phyloP scores from a whole-genome alignment of 164 flowering plant species.

The Tetrastigma voinierianum region DNA sequence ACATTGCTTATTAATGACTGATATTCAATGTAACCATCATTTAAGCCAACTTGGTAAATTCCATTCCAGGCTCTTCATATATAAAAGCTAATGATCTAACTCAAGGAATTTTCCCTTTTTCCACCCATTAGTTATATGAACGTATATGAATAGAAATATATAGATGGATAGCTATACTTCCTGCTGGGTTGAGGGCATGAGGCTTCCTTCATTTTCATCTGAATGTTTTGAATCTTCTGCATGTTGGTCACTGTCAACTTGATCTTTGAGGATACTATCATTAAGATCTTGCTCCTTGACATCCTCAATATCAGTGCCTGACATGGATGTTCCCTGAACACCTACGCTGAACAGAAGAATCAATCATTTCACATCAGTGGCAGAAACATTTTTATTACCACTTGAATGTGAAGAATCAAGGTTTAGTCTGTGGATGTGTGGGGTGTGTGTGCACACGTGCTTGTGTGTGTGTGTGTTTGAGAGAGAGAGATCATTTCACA shows the following conservation, averaged over 20 bases:
- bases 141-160: no score
- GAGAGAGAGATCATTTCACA: no score
- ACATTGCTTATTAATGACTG: neutral
- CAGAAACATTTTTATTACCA: neutral
- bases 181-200: constrained; percentile 32
- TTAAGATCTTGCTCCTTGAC: constrained; percentile 28
- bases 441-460: no score
- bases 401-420: no score
- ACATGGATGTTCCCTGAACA: constrained; percentile 10
- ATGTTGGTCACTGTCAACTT: constrained; percentile 18
- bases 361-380: neutral
- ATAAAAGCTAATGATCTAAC: neutral
- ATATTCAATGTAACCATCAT: neutral
- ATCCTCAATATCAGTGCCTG: constrained; percentile 18
- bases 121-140: neutral
- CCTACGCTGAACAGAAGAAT: neutral
- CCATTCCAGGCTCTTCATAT: neutral
- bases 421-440: no score
- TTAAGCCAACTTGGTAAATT: neutral
- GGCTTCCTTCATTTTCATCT: constrained; percentile 27
- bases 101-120: neutral
- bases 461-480: no score
- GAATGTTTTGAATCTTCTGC: constrained; percentile 19
- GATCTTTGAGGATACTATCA: constrained; percentile 13
- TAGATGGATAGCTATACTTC: constrained; percentile 27